phyloP scores from a whole-genome alignment of 306 rosid species.

The Hylodesmum podocarpum region DNA sequence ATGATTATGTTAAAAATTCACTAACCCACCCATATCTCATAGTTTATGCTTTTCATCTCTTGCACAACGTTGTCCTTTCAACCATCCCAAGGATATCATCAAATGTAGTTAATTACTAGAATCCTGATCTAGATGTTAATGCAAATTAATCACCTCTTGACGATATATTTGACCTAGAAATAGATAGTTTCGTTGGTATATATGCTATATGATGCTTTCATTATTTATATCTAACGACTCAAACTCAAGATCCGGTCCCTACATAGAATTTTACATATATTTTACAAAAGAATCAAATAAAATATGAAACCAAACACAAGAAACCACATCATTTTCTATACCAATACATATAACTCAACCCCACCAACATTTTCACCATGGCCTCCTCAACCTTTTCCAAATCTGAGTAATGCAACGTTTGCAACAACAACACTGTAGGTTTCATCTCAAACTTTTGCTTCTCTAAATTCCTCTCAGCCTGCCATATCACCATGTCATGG shows the following conservation, averaged over 20 bases:
- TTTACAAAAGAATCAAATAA: neutral
- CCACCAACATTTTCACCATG: conserved; percentile 62
- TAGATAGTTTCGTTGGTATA: neutral
- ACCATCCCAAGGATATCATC: neutral
- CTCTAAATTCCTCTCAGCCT: conserved; percentile 59
- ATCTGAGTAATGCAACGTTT: conserved; percentile 72
- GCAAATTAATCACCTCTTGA: too few species aligned
- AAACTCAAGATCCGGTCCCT: neutral
- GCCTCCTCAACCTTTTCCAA: conserved; percentile 76
- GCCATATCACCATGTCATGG: conserved; percentile 66
- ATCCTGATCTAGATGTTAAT: too few species aligned
- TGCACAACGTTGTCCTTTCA: neutral
- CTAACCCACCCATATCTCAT: neutral
- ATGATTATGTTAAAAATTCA: neutral
- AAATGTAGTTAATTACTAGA: too few species aligned
- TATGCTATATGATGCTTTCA: neutral
- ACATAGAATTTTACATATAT: neutral
- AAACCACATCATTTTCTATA: conserved; percentile 8
- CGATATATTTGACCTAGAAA: too few species aligned
- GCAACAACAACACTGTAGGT: conserved; percentile 53
- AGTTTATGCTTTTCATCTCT: neutral
- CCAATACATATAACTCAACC: conserved; percentile 56
- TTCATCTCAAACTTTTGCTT: conserved; percentile 38
- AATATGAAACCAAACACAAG: neutral
- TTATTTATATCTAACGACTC: neutral